Conservation (phyloP, 2,329 filamentous ascomycete genomes). For the Colletotrichum godetiae region DNA sequence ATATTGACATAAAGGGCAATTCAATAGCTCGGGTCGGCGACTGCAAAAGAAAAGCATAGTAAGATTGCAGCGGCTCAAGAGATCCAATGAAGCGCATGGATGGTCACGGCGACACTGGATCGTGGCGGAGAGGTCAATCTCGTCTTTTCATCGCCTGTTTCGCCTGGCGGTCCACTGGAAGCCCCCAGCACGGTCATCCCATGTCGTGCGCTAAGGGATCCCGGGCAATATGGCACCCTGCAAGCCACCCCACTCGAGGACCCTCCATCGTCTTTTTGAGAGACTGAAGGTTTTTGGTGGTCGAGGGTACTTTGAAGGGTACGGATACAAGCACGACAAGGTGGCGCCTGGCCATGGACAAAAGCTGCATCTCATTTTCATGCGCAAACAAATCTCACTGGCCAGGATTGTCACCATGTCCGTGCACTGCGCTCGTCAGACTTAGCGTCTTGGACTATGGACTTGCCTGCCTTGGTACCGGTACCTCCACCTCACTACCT, state of each 20-base stretch:
- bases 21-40: conserved; percentile 23
- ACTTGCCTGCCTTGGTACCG: background rate
- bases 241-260: conserved; percentile 8
- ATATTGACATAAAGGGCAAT: conserved; percentile 2
- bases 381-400: conserved; percentile 9
- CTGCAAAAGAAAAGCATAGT: conserved; percentile 31
- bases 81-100: conserved; percentile 20
- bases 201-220: conserved; percentile 28
- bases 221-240: conserved; percentile 3
- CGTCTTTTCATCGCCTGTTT: conserved; percentile 33
- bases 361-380: conserved; percentile 5
- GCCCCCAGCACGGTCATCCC: conserved; percentile 27
- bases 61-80: conserved; percentile 30
- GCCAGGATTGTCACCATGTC: conserved; percentile 19
- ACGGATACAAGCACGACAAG: background rate
- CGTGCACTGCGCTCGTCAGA: conserved; percentile 33
- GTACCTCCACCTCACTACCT: background rate
- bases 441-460: conserved; percentile 7
- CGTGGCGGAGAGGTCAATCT: conserved; percentile 34
- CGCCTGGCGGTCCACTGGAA: conserved; percentile 28
- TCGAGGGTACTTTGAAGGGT: background rate
- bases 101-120: conserved; percentile 33
- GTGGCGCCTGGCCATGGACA: conserved; percentile 6
- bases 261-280: background rate
- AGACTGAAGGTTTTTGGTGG: no score